A percentile compares a stretch with the other conserved stretches of the same genome.
phyloP scores from a whole-genome alignment of 1,284 basidiomycete genomes.

The Irpex rosettiformis region DNA sequence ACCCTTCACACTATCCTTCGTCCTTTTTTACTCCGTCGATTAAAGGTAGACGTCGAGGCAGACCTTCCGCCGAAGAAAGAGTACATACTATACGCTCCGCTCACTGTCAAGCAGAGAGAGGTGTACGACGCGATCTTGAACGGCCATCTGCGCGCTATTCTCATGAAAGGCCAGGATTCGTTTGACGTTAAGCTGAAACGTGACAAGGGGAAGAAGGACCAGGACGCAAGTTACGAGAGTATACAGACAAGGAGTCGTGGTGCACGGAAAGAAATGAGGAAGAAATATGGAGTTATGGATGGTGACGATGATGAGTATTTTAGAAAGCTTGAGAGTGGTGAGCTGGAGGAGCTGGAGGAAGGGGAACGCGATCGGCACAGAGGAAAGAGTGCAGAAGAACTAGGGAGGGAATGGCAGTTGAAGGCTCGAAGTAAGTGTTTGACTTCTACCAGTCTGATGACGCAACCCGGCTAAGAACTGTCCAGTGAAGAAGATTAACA shows the following conservation, averaged over 20 bases:
- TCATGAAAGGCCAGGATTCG: slow-evolving; percentile 38
- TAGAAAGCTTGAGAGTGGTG: slow-evolving; percentile 51
- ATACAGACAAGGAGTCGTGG: slow-evolving; percentile 28
- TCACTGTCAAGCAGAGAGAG: slow-evolving; percentile 79
- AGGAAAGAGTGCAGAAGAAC: slow-evolving; percentile 34
- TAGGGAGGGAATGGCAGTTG: slow-evolving; percentile 52
- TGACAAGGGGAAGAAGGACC: slow-evolving; percentile 25
- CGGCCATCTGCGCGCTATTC: slow-evolving; percentile 61
- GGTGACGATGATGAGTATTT: slow-evolving; percentile 72
- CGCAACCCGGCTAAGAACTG: slow-evolving; percentile 6
- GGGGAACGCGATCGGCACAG: slow-evolving; percentile 28
- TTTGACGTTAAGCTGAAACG: slow-evolving; percentile 25
- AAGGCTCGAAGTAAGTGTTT: slow-evolving; percentile 54
- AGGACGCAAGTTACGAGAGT: slow-evolving; percentile 26
- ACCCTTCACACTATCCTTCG: slow-evolving; percentile 90
- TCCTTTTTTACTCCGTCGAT: slow-evolving; percentile 90
- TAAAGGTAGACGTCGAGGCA: slow-evolving; percentile 90
- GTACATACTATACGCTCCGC: slow-evolving; percentile 90
- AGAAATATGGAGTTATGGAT: slow-evolving; percentile 45
- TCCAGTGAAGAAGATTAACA: slow-evolving; percentile 84
- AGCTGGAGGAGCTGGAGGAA: slow-evolving; percentile 29
- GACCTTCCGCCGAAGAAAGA: slow-evolving; percentile 91
- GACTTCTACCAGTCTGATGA: neutral
- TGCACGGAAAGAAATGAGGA: slow-evolving; percentile 27
- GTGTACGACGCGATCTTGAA: slow-evolving; percentile 80